These are phyloP conservation scores for Cajanus cajan DNA, from an alignment of 306 rosid species.

Conservation along the genomic window DNA sequence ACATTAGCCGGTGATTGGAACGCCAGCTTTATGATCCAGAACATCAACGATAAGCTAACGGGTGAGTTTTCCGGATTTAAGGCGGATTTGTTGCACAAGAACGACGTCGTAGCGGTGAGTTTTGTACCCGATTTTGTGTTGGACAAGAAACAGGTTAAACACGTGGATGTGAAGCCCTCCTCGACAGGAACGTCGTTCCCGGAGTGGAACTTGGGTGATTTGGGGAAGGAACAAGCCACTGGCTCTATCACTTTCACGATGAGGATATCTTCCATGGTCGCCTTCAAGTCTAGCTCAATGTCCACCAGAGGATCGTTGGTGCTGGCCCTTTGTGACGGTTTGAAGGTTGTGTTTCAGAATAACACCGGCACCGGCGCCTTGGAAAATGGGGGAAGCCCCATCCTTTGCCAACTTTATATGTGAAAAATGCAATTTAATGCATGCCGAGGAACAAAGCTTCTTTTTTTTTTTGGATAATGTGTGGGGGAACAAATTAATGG, in stretches of 20 bases:
- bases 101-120: background rate
- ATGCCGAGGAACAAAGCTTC: background rate
- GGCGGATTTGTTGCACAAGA: slow-evolving; percentile 25
- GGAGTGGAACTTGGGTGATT: background rate
- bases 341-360: slow-evolving; percentile 45
- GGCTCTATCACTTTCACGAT: slow-evolving; percentile 13
- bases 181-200: background rate
- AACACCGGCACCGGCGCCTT: background rate
- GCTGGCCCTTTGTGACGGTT: slow-evolving; percentile 34
- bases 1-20: slow-evolving; percentile 42
- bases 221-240: background rate
- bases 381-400: background rate
- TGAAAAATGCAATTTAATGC: background rate
- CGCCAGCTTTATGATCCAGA: slow-evolving; percentile 18
- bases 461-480: background rate
- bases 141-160: background rate
- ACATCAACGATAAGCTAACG: slow-evolving; percentile 29
- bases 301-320: background rate
- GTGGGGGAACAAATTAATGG: background rate
- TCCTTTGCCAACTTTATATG: background rate
- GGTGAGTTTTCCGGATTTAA: slow-evolving; percentile 1
- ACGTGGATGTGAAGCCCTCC: slow-evolving; percentile 6
- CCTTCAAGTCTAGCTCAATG: slow-evolving; percentile 5
- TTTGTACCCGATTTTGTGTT: slow-evolving; percentile 22
- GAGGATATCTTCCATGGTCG: slow-evolving; percentile 19